These are phyloP conservation scores for Colletotrichum eleusines DNA, from an alignment of 2,329 filamentous ascomycete genomes.

Conservation along the genomic window DNA sequence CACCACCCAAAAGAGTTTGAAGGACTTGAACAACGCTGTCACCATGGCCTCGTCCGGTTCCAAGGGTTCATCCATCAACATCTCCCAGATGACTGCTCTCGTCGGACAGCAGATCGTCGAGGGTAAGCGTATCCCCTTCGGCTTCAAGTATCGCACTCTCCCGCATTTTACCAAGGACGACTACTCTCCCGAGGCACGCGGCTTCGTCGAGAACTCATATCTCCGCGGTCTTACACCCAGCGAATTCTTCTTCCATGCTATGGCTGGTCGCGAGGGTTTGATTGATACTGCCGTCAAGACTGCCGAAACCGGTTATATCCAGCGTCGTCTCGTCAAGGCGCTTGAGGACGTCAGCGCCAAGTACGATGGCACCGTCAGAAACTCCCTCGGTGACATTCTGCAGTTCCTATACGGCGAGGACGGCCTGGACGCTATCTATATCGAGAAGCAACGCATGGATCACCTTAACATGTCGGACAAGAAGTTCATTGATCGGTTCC, in stretches of 20 bases:
- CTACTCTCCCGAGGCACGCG: conserved; percentile 95
- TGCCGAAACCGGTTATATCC: conserved; percentile 98
- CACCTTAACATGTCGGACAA: conserved; percentile 83
- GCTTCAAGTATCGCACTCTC: conserved; percentile 97
- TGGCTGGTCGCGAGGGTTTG: conserved; percentile 99
- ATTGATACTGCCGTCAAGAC: conserved; percentile 99
- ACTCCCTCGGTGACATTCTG: conserved; percentile 95
- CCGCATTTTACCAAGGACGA: conserved; percentile 99
- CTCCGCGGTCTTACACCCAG: conserved; percentile 93
- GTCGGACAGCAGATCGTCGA: conserved; percentile 99
- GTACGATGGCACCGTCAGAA: conserved; percentile 97
- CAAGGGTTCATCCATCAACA: conserved; percentile 99
- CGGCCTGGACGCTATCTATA: conserved; percentile 91
- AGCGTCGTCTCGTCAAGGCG: conserved; percentile 97
- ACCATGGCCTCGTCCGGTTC: conserved; percentile 97
- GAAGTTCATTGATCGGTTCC: conserved; percentile 84
- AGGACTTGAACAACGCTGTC: conserved; percentile 95
- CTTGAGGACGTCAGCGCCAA: conserved; percentile 97
- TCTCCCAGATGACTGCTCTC: conserved; percentile 98
- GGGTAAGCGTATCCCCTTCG: conserved; percentile 98
- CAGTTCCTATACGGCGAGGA: conserved; percentile 99
- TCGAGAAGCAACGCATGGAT: conserved; percentile 93
- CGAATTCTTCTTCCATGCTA: conserved; percentile 99
- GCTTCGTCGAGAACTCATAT: conserved; percentile 99
- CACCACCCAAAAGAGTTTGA: conserved; percentile 89